Evolutionary conservation across 2,329 filamentous ascomycete species (phyloP).

Genomic region (Pseudopyrenochaeta lycopersici): DNA sequence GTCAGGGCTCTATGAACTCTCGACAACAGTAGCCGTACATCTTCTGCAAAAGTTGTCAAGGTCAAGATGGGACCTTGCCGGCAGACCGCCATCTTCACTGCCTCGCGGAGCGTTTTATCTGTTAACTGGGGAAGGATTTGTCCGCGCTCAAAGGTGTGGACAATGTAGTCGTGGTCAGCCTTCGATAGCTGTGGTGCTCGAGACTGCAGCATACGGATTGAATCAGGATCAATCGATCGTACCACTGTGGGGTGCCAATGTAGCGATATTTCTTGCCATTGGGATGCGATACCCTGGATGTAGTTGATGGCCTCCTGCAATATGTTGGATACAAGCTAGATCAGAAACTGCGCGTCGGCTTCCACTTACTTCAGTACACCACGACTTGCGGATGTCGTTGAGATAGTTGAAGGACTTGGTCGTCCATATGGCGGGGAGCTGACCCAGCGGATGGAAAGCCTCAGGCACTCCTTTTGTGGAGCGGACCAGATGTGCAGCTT

Average conservation of each 20-base stretch:
- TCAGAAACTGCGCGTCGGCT: background rate
- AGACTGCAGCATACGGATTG: slow-evolving; percentile 1
- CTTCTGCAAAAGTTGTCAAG: slow-evolving; percentile 5
- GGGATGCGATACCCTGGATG: slow-evolving; percentile 1
- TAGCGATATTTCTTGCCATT: slow-evolving; percentile 3
- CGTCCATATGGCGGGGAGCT: slow-evolving; percentile 2
- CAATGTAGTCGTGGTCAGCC: background rate
- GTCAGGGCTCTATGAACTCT: background rate
- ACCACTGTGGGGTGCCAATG: background rate
- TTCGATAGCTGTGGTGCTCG: slow-evolving; percentile 1
- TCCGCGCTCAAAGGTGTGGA: background rate
- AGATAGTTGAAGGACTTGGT: slow-evolving; percentile 3
- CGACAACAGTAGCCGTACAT: slow-evolving; percentile 1
- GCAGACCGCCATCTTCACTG: background rate
- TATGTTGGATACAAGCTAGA: background rate
- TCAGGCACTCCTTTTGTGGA: background rate
- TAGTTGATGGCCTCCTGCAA: slow-evolving; percentile 3
- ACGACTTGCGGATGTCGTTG: slow-evolving; percentile 5
- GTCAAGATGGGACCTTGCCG: slow-evolving; percentile 6
- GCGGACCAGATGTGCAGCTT: background rate
- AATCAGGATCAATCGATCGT: background rate
- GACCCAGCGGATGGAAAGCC: background rate
- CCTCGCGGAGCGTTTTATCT: background rate
- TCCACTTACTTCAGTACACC: slow-evolving; percentile 3
- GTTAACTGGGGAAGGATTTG: background rate